Evolutionary conservation across 1,284 basidiomycete genomes (phyloP), one percentile per base, ranked within the genome.

Genomic region (Tetrapyrgos nigripes): DNA sequence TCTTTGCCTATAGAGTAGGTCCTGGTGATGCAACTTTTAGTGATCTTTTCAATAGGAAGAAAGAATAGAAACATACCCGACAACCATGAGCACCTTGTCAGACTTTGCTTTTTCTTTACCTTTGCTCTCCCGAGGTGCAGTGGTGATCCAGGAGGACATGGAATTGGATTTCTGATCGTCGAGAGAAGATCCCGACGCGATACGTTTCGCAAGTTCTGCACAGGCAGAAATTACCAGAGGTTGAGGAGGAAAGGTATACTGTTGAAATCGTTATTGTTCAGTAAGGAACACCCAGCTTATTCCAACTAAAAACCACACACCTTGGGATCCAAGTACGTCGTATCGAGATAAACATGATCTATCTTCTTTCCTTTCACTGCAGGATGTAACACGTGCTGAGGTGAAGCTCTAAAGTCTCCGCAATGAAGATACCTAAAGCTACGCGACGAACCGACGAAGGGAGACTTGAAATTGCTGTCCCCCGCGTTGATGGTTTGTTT

Each of bases 1-100:
- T 99, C 97, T 74, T 99, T 99, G 53, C 97, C 97, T 55, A 99
- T 95, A 0, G 94, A 94, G 73, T 99, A 99, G 0, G 97, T 98
- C 11, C 91, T 93, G 60, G 26, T 49, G 23, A 57, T 53, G 52
- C 31, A 33, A 13, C 62, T 48, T 62, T 44, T 13, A 52, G 3
- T 50, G 54, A 44, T 61, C 47, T 13, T 14, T 8, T 33, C 44
- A 17, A 46, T 50, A 17, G 31, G 11, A 37, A 43, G 28, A 26
- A 29, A 14, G 6, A 43, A 50, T 43, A 14, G 50, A 50, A 17
- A 69, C 81, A n/a, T 67, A 92, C 90, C 96, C 97, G 26, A 98
- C 87, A 45, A 97, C 85, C 49, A 98, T 84, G n/a, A 98, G 80
- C 3, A 78, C 68, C 47, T 73, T 76, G 1, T 69, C 71, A n/a